Conservation (phyloP, 2,329 filamentous ascomycete genomes). For the Trichoderma sp. region DNA sequence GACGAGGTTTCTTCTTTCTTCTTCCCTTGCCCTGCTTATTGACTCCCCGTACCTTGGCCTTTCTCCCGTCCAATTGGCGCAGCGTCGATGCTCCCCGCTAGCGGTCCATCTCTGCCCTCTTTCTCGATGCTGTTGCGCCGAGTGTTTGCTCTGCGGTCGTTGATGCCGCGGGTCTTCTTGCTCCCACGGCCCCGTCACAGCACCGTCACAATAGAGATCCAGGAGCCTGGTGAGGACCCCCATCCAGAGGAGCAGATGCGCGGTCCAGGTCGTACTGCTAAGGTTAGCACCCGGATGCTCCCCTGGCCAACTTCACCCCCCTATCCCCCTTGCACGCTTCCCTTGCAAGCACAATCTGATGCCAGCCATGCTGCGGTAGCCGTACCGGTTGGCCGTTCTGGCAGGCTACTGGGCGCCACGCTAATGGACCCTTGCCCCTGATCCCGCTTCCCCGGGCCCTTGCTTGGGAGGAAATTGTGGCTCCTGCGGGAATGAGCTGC, state of each 20-base stretch:
- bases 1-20: neutral
- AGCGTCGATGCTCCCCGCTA: neutral
- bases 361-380: conserved; percentile 1
- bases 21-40: neutral
- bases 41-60: neutral
- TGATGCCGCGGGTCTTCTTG: neutral
- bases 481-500: conserved; percentile 2
- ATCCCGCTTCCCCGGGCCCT: conserved; percentile 27
- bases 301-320: conserved; percentile 1
- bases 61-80: neutral
- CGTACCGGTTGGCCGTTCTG: conserved; percentile 10
- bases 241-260: neutral
- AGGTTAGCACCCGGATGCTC: neutral
- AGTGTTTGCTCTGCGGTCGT: no score
- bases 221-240: conserved; percentile 15
- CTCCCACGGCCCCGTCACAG: neutral
- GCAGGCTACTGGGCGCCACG: conserved; percentile 12
- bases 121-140: neutral
- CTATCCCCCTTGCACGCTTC: conserved; percentile 2
- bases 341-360: neutral
- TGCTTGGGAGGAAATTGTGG: conserved; percentile 11
- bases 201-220: conserved; percentile 10
- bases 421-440: conserved; percentile 12
- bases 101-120: neutral
- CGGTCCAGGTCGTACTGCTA: conserved; percentile 11